phyloP scores from a whole-genome alignment of 2,329 filamentous ascomycete genomes.

The Fusarium sp. region DNA sequence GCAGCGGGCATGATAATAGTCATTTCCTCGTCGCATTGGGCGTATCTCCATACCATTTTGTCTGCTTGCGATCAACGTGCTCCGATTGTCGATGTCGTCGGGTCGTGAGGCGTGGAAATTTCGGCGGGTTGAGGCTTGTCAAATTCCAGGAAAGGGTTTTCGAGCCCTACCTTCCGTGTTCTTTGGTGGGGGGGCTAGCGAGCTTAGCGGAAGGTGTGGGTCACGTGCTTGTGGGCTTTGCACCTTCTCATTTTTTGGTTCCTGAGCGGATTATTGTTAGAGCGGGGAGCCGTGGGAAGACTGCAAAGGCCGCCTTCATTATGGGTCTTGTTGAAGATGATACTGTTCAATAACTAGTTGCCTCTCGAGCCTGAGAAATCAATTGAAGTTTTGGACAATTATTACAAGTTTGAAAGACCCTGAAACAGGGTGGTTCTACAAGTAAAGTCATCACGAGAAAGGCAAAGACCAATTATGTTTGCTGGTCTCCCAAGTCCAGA shows the following conservation, averaged over 20 bases:
- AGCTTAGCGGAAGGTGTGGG: slow-evolving; percentile 35
- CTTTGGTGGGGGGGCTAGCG: slow-evolving; percentile 52
- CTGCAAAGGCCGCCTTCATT: background rate
- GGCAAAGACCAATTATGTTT: too few species aligned
- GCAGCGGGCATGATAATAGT: slow-evolving; percentile 34
- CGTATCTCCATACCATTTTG: slow-evolving; percentile 63
- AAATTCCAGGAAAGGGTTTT: slow-evolving; percentile 60
- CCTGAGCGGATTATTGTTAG: slow-evolving; percentile 25
- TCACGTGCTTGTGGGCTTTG: slow-evolving; percentile 34
- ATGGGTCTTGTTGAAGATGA: background rate
- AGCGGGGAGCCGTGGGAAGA: background rate
- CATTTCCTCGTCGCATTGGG: slow-evolving; percentile 40
- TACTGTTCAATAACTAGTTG: background rate
- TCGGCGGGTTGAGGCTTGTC: slow-evolving; percentile 56
- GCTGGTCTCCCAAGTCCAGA: too few species aligned
- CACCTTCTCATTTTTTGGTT: background rate
- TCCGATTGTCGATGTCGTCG: slow-evolving; percentile 59
- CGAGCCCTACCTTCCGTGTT: slow-evolving; percentile 56
- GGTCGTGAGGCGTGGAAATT: slow-evolving; percentile 57
- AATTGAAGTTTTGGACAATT: background rate
- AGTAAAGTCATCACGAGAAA: background rate
- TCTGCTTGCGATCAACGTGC: slow-evolving; percentile 65
- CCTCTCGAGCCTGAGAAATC: background rate
- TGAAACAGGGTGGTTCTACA: too few species aligned
- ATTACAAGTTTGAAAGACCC: too few species aligned